Evolutionary conservation across 768 basidiomycete species (phyloP).

Genomic region (Lentinula aciculospora): DNA sequence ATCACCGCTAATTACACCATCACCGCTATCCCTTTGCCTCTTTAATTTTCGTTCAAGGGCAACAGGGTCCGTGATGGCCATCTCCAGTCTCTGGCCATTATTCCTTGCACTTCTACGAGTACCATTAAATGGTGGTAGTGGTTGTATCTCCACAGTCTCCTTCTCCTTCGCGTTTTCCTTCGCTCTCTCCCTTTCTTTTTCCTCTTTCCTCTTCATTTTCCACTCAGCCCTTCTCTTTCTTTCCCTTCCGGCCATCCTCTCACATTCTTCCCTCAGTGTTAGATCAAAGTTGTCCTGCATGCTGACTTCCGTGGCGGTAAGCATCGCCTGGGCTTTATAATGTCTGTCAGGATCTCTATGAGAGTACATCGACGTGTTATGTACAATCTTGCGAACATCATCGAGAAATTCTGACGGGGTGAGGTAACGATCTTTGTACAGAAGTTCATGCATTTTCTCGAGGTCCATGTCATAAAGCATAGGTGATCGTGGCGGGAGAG

Average conservation of each 20-base stretch:
- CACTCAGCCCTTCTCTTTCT: slow-evolving; percentile 73
- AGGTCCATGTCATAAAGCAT: slow-evolving; percentile 83
- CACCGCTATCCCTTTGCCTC: slow-evolving; percentile 52
- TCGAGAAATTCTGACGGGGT: slow-evolving; percentile 85
- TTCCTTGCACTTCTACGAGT: slow-evolving; percentile 67
- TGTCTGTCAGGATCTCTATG: slow-evolving; percentile 69
- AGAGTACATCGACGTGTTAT: slow-evolving; percentile 57
- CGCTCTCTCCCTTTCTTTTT: slow-evolving; percentile 52
- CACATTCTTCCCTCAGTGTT: slow-evolving; percentile 75
- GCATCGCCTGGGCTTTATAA: slow-evolving; percentile 62
- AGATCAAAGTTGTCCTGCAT: slow-evolving; percentile 60
- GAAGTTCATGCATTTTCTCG: slow-evolving; percentile 81
- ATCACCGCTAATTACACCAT: slow-evolving; percentile 43
- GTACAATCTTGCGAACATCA: slow-evolving; percentile 75
- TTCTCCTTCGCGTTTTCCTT: slow-evolving; percentile 50
- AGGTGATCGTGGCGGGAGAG: slow-evolving; percentile 14
- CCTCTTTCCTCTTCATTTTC: slow-evolving; percentile 63
- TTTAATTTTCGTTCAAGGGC: slow-evolving; percentile 73
- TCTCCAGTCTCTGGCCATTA: slow-evolving; percentile 68
- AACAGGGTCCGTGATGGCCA: slow-evolving; percentile 68
- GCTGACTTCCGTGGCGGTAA: slow-evolving; percentile 41
- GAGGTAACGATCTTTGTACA: slow-evolving; percentile 82
- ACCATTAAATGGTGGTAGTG: slow-evolving; percentile 27
- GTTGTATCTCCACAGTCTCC: slow-evolving; percentile 38
- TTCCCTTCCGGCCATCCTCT: slow-evolving; percentile 79